Base-by-base conservation (phyloP, 2,329 filamentous ascomycete species). In the Exophiala sp. region DNA sequence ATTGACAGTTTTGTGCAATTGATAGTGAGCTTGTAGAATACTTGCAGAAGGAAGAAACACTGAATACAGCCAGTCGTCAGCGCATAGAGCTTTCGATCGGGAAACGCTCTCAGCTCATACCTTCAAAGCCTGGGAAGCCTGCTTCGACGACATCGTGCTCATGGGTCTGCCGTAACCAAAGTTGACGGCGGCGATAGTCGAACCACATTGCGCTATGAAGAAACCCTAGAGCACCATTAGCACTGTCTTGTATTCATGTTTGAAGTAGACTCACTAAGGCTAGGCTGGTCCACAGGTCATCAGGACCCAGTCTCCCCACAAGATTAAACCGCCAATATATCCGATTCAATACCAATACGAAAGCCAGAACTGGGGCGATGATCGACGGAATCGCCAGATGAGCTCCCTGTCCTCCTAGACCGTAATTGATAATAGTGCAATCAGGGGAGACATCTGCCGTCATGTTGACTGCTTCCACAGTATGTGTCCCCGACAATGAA, bases 1-100 rank as follows among this genome's bases (percentile, higher is more conserved):
- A 81, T 78, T 2, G 78, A 80, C 1, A 73, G 65, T 59, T 82
- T 82, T 2, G 76, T 79, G 32, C 79, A 66, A 62, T 78, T 79
- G 54, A 81, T 76, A 39, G 75, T 76, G 57, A 78, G 65, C 60
- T 81, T 81, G 66, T 82, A 82, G 54, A 78, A 75, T 47, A 78
- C 73, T 59, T 81, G 78, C 2, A 76, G 72, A 21, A 78, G 64
- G 56, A 75, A 80, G 63, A 80, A 81, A 16, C 74, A 63, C 78
- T 80, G 35, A 9, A 39, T 11, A 29, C 12, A 14, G 3, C 11
- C 35, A 8, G 11, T 29, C 14, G 10, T 50, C 14, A 56, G 52
- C 38, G 16, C 10, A 11, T 24, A 36, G 18, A n/a, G 20, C n/a
- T 14, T 36, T n/a, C n/a, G n/a, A n/a, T n/a, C n/a, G n/a, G n/a